Percentiles rank a stretch among this genome's conserved stretches.
phyloP scores from a whole-genome alignment of 352 stramenopile species.

The Pythium pyrilobum region DNA sequence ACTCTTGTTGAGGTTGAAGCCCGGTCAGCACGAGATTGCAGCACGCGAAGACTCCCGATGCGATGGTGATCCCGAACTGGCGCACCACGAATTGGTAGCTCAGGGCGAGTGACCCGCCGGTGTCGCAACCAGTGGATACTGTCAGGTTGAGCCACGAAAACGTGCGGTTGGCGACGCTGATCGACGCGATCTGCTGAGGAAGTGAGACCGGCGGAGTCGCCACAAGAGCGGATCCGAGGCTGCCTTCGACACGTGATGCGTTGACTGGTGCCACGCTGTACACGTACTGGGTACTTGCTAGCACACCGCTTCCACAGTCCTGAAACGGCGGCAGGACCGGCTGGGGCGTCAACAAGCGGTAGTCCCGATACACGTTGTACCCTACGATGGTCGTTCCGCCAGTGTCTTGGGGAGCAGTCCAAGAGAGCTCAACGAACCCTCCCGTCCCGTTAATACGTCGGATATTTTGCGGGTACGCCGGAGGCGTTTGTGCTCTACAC shows the following conservation, averaged over 20 bases:
- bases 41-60: conserved; percentile 30
- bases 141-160: conserved; percentile 33
- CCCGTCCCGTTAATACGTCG: conserved; percentile 26
- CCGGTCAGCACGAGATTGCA: conserved; percentile 31
- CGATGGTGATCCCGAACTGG: conserved; percentile 4
- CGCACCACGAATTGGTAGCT: conserved; percentile 37
- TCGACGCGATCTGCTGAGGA: conserved; percentile 18
- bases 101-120: conserved; percentile 20
- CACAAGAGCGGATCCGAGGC: conserved; percentile 25
- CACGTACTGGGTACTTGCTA: conserved; percentile 29
- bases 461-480: conserved; percentile 29
- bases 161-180: conserved; percentile 16
- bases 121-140: conserved; percentile 32
- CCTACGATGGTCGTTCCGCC: conserved; percentile 24
- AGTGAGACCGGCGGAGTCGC: conserved; percentile 23
- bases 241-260: conserved; percentile 27
- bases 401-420: conserved; percentile 37
- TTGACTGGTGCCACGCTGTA: conserved; percentile 48
- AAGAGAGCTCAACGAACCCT: conserved; percentile 36
- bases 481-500: conserved; percentile 28
- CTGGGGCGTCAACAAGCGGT: conserved; percentile 39
- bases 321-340: conserved; percentile 29
- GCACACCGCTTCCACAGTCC: conserved; percentile 35
- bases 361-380: conserved; percentile 60
- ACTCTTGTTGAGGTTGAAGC: conserved; percentile 21